phyloP scores from a whole-genome alignment of 805 yeast genomes.

The Sungouiozyma intestinalis region DNA sequence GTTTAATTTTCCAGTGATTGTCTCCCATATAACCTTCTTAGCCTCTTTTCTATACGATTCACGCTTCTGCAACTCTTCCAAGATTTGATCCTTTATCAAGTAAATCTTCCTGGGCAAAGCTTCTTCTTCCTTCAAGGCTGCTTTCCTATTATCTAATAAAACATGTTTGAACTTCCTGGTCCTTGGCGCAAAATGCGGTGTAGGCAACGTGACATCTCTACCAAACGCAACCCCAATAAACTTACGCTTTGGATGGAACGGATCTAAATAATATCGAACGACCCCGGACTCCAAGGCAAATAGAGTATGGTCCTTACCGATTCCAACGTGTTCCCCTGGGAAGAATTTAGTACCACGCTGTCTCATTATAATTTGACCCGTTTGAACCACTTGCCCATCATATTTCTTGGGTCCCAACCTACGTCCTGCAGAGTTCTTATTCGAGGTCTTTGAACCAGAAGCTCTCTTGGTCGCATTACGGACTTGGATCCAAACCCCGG shows the following conservation, averaged over 20 bases:
- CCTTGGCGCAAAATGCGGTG: constrained; percentile 85
- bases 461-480: constrained; percentile 92
- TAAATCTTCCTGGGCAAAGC: constrained; percentile 60
- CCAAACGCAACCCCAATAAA: constrained; percentile 80
- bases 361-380: constrained; percentile 83
- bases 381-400: constrained; percentile 61
- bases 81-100: constrained; percentile 43
- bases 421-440: constrained; percentile 91
- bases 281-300: constrained; percentile 88
- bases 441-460: constrained; percentile 88
- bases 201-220: constrained; percentile 58
- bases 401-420: constrained; percentile 83
- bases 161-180: constrained; percentile 77
- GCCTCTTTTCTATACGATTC: constrained; percentile 29
- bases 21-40: constrained; percentile 23
- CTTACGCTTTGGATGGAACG: constrained; percentile 89
- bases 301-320: constrained; percentile 90
- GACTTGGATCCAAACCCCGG: constrained; percentile 30
- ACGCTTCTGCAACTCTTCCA: constrained; percentile 33
- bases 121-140: constrained; percentile 48
- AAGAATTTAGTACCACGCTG: constrained; percentile 92
- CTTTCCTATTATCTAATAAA: constrained; percentile 33
- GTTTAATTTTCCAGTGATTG: constrained; percentile 14
- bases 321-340: constrained; percentile 86
- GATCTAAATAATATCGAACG: constrained; percentile 85